phyloP scores from a whole-genome alignment of 2,329 filamentous ascomycete species.

The Tympanopsis confertula region DNA sequence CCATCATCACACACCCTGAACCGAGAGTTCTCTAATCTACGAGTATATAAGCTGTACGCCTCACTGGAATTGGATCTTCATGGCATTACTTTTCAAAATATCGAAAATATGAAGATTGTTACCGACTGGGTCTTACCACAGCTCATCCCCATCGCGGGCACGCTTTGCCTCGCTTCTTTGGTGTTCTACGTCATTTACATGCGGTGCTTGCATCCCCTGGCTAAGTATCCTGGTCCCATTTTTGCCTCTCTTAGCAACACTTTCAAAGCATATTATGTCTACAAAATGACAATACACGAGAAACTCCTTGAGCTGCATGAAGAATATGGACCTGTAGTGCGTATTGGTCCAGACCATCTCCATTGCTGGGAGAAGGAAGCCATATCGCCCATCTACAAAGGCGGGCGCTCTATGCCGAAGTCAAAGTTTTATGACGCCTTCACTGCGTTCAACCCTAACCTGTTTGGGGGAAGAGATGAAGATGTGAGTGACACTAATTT shows the following conservation, averaged over 20 bases:
- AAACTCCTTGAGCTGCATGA: not conserved
- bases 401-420: slow-evolving; percentile 5
- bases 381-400: slow-evolving; percentile 4
- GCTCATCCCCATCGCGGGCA: too few relatives aligned
- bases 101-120: too few relatives aligned
- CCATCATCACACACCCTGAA: too few relatives aligned
- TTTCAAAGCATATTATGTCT: not conserved
- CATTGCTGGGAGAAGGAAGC: slow-evolving; percentile 6
- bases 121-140: too few relatives aligned
- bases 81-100: too few relatives aligned
- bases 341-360: slow-evolving; percentile 6
- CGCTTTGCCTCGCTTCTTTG: not conserved
- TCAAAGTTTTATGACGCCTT: slow-evolving; percentile 6
- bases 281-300: not conserved
- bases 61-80: too few relatives aligned
- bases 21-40: too few relatives aligned
- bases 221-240: not conserved
- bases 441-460: slow-evolving; percentile 5
- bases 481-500: not conserved
- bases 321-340: not conserved
- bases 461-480: slow-evolving; percentile 4
- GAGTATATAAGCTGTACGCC: too few relatives aligned
- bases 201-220: not conserved
- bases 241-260: not conserved
- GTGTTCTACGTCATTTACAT: not conserved